Evolutionary conservation across 371 early-diverging fungal species (phyloP), one percentile per base, ranked within the genome.

Genomic region (Catenaria anguillulae): DNA sequence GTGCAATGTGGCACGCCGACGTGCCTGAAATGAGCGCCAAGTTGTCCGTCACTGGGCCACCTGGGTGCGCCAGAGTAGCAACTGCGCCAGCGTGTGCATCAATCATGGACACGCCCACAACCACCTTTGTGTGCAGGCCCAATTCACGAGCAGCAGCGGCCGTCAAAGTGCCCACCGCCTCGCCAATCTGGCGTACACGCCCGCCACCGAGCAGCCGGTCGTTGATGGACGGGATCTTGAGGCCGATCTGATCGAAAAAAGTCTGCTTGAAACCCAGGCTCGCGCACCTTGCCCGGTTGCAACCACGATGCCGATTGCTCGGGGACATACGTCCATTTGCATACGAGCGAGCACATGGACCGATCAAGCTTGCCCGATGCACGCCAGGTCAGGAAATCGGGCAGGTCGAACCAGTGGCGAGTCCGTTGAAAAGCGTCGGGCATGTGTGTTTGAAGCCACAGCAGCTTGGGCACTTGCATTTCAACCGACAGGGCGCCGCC

Each of bases 51-150:
- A 77, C 77, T 24, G 54, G 60, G 13, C 65, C 56, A 1, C 63
- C 64, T 13, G 63, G 61, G 19, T 19, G 63, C 55, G 65, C 4
- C 37, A 13, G 13, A 13, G 8, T 8, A 17, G 0, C 19, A 37
- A 84, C 68, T 2, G 79, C 82, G 8, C 84, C 83, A 26, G 88
- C 85, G 70, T 86, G 86, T 0, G 88, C 87, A 64, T 88, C 88
- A 63, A 88, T 86, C 2, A 86, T 74, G 0, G 81, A 80, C 21
- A 81, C 78, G 0, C 84, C 84, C 13, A 88, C 86, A 8, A 78
- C 72, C 0, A 78, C 75, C 0, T 78, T 80, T 24, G 68, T 66
- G 8, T 67, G 42, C 36, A 84, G 56, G 0, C 86, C 86, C 8
- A 85, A 61, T 48, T 82, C 78, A 15, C 64, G 35, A 1, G 80